A percentile compares a stretch with the other conserved stretches of the same genome.
These are phyloP conservation scores for Hysterangium stoloniferum DNA, from an alignment of 768 basidiomycete species.

Conservation along the genomic window DNA sequence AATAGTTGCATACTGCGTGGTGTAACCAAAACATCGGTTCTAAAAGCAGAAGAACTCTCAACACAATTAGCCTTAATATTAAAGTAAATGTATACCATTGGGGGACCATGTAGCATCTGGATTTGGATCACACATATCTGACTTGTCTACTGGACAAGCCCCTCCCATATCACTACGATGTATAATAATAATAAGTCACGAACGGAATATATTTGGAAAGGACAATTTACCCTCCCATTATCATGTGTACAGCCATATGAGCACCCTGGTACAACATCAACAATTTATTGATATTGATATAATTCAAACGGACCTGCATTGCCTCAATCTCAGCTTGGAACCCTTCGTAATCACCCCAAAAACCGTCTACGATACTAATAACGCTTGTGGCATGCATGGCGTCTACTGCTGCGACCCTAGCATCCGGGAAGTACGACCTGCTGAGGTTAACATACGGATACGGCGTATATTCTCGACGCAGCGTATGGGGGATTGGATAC, in stretches of 20 bases:
- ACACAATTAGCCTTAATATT: background rate
- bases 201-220: background rate
- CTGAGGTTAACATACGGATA: constrained; percentile 21
- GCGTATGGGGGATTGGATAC: constrained; percentile 26
- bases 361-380: constrained; percentile 19
- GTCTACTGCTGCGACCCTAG: constrained; percentile 18
- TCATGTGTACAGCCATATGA: constrained; percentile 25
- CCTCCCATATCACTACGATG: constrained; percentile 23
- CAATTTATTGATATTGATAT: background rate
- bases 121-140: constrained; percentile 20
- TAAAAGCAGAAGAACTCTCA: constrained; percentile 8
- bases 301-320: constrained; percentile 17
- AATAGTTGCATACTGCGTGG: constrained; percentile 21
- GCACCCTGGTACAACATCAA: constrained; percentile 20
- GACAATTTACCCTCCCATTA: constrained; percentile 24
- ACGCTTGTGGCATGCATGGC: constrained; percentile 21
- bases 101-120: constrained; percentile 24
- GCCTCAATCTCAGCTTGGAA: constrained; percentile 26
- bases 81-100: constrained; percentile 20
- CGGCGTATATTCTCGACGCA: constrained; percentile 28
- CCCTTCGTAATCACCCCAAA: constrained; percentile 24
- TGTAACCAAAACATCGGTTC: constrained; percentile 31
- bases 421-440: constrained; percentile 16
- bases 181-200: background rate
- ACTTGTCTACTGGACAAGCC: constrained; percentile 19